phyloP scores from a whole-genome alignment of 108 stramenopile genomes.

The Pseudonitzschia pungens region DNA sequence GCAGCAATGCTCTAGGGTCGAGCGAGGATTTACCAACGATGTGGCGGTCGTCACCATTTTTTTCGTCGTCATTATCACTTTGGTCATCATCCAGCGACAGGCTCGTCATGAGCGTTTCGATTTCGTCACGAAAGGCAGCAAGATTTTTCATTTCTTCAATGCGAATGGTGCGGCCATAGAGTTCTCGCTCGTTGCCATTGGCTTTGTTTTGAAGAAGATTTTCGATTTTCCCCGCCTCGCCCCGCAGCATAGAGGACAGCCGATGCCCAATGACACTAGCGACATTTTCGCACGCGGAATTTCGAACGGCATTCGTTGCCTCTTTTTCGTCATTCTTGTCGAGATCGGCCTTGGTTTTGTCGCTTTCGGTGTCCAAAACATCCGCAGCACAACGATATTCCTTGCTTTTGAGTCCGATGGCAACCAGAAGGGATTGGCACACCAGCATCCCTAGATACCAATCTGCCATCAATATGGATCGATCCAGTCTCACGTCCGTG shows the following conservation, averaged over 20 bases:
- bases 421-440: constrained; percentile 45
- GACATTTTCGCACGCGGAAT: background rate
- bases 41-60: background rate
- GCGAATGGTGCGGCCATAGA: constrained; percentile 49
- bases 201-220: background rate
- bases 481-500: constrained; percentile 23
- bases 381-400: constrained; percentile 3
- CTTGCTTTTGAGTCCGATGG: constrained; percentile 37
- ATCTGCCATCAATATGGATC: constrained; percentile 49
- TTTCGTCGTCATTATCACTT: background rate
- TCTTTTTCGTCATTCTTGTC: background rate
- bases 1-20: background rate
- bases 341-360: background rate
- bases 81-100: background rate
- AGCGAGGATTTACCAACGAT: background rate
- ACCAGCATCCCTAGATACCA: constrained; percentile 73
- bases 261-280: background rate
- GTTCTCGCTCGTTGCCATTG: constrained; percentile 25
- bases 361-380: background rate
- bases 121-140: background rate
- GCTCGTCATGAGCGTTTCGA: background rate
- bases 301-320: background rate
- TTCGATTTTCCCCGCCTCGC: background rate
- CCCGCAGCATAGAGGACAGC: background rate
- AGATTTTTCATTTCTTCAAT: constrained; percentile 46